Evolutionary conservation across 2,329 filamentous ascomycete genomes (phyloP), one percentile per base, ranked within the genome.

Genomic region (Fusarium sp.): DNA sequence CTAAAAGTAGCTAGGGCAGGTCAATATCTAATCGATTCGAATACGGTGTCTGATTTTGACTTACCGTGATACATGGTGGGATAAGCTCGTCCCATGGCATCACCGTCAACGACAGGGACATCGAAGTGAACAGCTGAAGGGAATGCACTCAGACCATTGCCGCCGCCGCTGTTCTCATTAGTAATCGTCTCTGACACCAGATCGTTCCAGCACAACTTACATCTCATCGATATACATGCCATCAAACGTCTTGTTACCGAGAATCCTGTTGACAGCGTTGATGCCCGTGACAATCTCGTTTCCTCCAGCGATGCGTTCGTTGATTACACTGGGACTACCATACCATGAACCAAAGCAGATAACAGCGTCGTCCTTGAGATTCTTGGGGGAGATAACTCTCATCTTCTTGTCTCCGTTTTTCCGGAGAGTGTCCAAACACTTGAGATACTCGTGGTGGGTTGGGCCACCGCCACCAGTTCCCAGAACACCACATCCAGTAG

Each of bases 311-410:
- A 78, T 68, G 0, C 73, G 70, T 63, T 78, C 76, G 31, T 75
- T 76, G 36, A 75, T 75, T 9, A 78, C 76, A 17, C 74, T 78
- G 0, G 77, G 77, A 31, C 76, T 77, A 4, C 79, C 79, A 38
- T 80, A 80, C 72, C 78, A 80, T 0, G 77, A 78, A 0, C 78
- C 78, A 35, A 79, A 77, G 37, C 77, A 77, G 4, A 78, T 72
- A 2, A 72, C 64, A 9, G 76, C 78, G 10, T 73, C 67, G 27
- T 80, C 78, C 5, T 71, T 66, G 0, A 81, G 62, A 0, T 70
- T 65, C 6, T 71, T 71, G 0, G 77, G 74, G 0, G 76, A 71
- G 2, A 82, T 71, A 1, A 82, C 72, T 8, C 78, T 69, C 70
- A 81, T 78, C 46, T 72, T 71, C 43, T 74, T 66, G 39, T 66